Percentiles rank a stretch among this genome's conserved stretches.
Conservation (phyloP, 164 flowering plant species). For the Euptelea pleiosperma region DNA sequence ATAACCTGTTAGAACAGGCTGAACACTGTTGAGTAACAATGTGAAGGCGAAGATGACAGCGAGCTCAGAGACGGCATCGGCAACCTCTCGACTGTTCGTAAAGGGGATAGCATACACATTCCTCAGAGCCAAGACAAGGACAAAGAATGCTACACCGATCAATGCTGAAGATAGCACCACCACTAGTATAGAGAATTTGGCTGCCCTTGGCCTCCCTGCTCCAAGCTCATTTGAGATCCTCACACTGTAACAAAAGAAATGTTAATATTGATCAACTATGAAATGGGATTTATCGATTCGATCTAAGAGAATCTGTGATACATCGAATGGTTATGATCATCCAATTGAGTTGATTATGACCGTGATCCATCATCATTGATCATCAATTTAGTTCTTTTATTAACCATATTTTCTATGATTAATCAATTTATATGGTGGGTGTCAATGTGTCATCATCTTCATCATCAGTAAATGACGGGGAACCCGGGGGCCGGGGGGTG, state of each 20-base stretch:
- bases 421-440: no score
- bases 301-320: no score
- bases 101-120: constrained; percentile 27
- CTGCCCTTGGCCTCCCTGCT: constrained; percentile 40
- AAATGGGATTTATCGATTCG: no score
- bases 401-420: no score
- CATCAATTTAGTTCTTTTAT: no score
- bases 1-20: constrained; percentile 33
- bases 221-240: constrained; percentile 41
- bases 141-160: constrained; percentile 26
- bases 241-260: constrained; percentile 24
- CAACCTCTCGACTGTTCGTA: constrained; percentile 24
- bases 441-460: no score
- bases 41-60: constrained; percentile 29
- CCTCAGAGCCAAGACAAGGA: constrained; percentile 24
- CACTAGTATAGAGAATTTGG: constrained; percentile 33
- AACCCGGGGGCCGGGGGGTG: neutral
- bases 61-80: constrained; percentile 23
- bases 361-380: no score
- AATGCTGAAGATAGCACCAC: constrained; percentile 21
- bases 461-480: no score
- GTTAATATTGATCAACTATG: no score
- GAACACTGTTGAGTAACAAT: constrained; percentile 35
- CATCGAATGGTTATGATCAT: no score
- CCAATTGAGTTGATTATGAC: no score